These are phyloP conservation scores for Royoungia palumana DNA, from an alignment of 768 basidiomycete genomes.

Conservation along the genomic window DNA sequence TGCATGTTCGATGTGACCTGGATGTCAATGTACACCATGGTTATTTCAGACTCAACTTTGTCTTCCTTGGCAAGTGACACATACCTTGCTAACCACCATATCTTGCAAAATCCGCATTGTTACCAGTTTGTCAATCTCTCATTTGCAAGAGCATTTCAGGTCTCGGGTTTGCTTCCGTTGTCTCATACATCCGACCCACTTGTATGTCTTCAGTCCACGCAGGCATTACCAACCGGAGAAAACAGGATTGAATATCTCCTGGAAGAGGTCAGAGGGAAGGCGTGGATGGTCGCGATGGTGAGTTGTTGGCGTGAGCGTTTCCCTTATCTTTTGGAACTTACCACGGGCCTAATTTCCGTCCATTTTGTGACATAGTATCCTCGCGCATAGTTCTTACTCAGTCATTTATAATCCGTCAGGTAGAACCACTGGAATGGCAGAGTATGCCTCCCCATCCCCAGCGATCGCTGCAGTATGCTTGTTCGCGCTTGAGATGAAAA, in stretches of 20 bases:
- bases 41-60: no score
- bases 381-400: slow-evolving; percentile 43
- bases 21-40: no score
- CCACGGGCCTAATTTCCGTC: background rate
- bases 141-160: no score
- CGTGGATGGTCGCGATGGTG: slow-evolving; percentile 45
- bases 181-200: no score
- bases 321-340: slow-evolving; percentile 2
- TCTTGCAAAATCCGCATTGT: no score
- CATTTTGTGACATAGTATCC: slow-evolving; percentile 32
- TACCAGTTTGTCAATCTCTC: no score
- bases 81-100: no score
- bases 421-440: slow-evolving; percentile 40
- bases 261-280: slow-evolving; percentile 40
- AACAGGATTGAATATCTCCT: slow-evolving; percentile 34
- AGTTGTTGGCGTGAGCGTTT: background rate
- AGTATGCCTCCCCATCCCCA: slow-evolving; percentile 60
- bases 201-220: slow-evolving; percentile 13
- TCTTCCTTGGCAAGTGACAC: no score
- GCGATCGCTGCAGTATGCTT: slow-evolving; percentile 51
- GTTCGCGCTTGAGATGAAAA: slow-evolving; percentile 48
- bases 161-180: no score
- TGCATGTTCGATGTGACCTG: no score
- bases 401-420: slow-evolving; percentile 38
- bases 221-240: slow-evolving; percentile 34